These are phyloP conservation scores for Aspergillus alliaceus DNA, from an alignment of 2,329 filamentous ascomycete species.

Conservation along the genomic window DNA sequence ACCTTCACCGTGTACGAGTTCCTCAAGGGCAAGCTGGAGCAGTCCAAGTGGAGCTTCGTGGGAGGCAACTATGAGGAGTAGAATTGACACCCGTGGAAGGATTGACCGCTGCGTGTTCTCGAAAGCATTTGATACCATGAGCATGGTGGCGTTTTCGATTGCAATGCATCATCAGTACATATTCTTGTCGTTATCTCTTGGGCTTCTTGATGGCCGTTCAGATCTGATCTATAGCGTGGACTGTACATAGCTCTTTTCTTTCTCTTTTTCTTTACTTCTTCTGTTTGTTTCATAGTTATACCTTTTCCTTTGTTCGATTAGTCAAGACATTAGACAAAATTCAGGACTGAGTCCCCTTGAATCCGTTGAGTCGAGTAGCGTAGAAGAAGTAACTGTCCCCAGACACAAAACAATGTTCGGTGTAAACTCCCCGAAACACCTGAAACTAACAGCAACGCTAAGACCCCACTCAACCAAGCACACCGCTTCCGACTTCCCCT, in stretches of 20 bases:
- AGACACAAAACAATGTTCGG: no score
- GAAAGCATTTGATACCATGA: constrained; percentile 29
- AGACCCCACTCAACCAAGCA: constrained; percentile 17
- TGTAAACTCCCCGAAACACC: neutral
- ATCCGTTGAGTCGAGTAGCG: neutral
- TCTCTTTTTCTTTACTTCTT: constrained; percentile 5
- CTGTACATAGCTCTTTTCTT: constrained; percentile 22
- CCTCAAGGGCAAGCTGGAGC: constrained; percentile 71
- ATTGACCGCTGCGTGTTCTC: constrained; percentile 16
- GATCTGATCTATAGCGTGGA: constrained; percentile 11
- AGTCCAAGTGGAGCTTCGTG: constrained; percentile 59
- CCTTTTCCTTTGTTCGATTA: constrained; percentile 10
- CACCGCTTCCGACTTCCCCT: constrained; percentile 29
- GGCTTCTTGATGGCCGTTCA: constrained; percentile 3
- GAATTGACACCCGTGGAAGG: constrained; percentile 3
- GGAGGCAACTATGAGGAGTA: constrained; percentile 66
- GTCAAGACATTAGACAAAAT: neutral
- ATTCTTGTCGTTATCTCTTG: constrained; percentile 11
- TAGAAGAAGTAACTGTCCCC: neutral
- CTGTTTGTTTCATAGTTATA: constrained; percentile 6
- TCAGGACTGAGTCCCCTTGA: neutral
- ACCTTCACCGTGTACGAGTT: constrained; percentile 76
- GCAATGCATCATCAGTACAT: constrained; percentile 17
- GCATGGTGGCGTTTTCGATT: constrained; percentile 29
- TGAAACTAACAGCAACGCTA: neutral